Evolutionary conservation across 305 asterid species (phyloP).

Genomic region (Fraxinus sp.): DNA sequence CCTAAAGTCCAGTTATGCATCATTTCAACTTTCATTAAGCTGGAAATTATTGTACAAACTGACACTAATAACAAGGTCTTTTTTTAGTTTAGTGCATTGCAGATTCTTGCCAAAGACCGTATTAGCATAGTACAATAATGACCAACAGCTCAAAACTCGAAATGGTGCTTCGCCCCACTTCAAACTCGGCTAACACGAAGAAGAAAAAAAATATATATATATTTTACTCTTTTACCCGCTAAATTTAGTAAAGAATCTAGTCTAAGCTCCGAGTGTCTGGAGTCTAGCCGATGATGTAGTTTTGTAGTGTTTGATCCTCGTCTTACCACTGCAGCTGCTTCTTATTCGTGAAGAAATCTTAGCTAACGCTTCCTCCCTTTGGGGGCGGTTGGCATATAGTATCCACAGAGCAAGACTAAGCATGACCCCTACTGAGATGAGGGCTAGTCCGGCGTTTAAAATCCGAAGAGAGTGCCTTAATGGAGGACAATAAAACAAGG

Average conservation of each 20-base stretch:
- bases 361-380: constrained; percentile 97
- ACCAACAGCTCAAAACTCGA: too few relatives aligned
- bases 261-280: constrained; percentile 45
- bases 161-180: too few relatives aligned
- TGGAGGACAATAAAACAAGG: constrained; percentile 65
- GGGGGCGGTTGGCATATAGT: constrained; percentile 95
- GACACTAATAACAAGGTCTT: too few relatives aligned
- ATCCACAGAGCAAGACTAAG: constrained; percentile 88
- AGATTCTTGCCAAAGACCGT: too few relatives aligned
- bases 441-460: constrained; percentile 68
- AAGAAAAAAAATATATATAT: background rate
- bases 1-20: too few relatives aligned
- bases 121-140: too few relatives aligned
- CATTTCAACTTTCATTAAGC: too few relatives aligned
- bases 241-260: constrained; percentile 6
- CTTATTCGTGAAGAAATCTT: constrained; percentile 54
- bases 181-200: too few relatives aligned
- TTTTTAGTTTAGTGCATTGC: too few relatives aligned
- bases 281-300: constrained; percentile 37
- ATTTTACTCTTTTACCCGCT: background rate
- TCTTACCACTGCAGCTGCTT: constrained; percentile 50
- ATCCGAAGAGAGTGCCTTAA: constrained; percentile 56
- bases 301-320: constrained; percentile 19
- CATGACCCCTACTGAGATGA: constrained; percentile 86
- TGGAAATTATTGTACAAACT: too few relatives aligned